Evolutionary conservation across 192 early-diverging fungal genomes (phyloP), one percentile per base, ranked within the genome.

Genomic region (Podila epicladia): DNA sequence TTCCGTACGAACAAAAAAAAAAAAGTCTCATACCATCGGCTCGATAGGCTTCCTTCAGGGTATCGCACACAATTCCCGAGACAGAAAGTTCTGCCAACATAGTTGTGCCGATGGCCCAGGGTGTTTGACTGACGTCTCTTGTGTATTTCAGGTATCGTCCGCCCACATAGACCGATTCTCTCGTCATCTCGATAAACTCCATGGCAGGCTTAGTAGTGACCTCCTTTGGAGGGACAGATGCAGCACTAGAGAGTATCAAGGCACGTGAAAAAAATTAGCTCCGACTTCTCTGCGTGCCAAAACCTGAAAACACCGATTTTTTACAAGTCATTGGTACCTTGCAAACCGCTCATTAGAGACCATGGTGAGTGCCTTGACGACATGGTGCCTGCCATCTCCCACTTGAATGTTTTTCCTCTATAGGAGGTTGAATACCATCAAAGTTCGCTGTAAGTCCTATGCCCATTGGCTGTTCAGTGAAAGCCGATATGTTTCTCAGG

Each of bases 61-160:
- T 79, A 33, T 83, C 80, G 5, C 88, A 91, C 48, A 95, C 89
- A 48, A 92, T 83, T 69, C 96, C 96, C 7, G 96, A 91, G 1
- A 99, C 94, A 8, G 93, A 94, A 33, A 88, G 80, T 69, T 94
- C 92, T 13, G 92, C 87, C 33, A 97, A 65, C 6, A 91, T 76
- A 24, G 89, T 83, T 29, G 91, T 93, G 6, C 90, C 87, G 17
- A 96, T 86, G 19, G 88, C 69, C 93, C 95, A 97, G 0, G 93
- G 94, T 9, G 96, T 94, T 82, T 99, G 95, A 75, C 92, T 94
- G 61, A 95, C 91, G 60, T 92, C 87, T 32, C 94, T 83, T 29
- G 87, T 85, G 22, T 90, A 86, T 78, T 95, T 95, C 26, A 92
- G 73, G 59, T 95, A 95, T 31, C 92, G 87, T 0, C 92, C 94